phyloP scores from a whole-genome alignment of 192 early-diverging fungal species.

The Gamsiella multidivaricata region DNA sequence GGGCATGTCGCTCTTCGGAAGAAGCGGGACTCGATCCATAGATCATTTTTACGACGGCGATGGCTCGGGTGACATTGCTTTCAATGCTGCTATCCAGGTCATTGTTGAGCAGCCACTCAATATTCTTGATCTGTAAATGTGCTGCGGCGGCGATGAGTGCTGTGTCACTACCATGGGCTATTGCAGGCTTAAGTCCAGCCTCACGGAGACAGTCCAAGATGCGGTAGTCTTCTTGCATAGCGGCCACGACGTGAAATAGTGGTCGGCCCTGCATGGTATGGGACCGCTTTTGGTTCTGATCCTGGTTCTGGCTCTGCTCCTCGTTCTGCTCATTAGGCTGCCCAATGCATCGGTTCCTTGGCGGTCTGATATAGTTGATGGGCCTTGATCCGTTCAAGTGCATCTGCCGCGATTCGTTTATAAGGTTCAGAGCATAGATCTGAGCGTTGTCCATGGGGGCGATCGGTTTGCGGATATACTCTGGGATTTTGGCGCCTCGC shows the following conservation, averaged over 20 bases:
- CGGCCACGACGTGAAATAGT: conserved; percentile 45
- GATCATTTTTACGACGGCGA: conserved; percentile 21
- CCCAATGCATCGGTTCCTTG: not conserved
- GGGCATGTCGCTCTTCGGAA: not conserved
- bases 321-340: not conserved
- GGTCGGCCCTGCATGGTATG: conserved; percentile 23
- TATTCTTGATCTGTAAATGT: conserved; percentile 40
- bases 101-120: conserved; percentile 47
- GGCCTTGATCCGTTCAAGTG: not conserved
- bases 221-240: conserved; percentile 51
- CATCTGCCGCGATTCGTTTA: conserved; percentile 22
- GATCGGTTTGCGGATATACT: conserved; percentile 40
- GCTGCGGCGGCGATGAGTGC: conserved; percentile 38
- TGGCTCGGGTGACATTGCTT: conserved; percentile 16
- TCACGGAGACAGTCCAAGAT: conserved; percentile 47
- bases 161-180: conserved; percentile 34
- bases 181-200: conserved; percentile 45
- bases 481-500: conserved; percentile 42
- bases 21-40: not conserved
- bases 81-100: conserved; percentile 39
- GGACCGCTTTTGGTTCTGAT: conserved; percentile 1
- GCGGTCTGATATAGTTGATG: not conserved
- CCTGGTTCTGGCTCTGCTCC: not conserved
- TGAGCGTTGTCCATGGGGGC: conserved; percentile 38
- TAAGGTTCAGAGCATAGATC: conserved; percentile 32